phyloP scores from a whole-genome alignment of 352 stramenopile species.

The Pythium rishiriense region DNA sequence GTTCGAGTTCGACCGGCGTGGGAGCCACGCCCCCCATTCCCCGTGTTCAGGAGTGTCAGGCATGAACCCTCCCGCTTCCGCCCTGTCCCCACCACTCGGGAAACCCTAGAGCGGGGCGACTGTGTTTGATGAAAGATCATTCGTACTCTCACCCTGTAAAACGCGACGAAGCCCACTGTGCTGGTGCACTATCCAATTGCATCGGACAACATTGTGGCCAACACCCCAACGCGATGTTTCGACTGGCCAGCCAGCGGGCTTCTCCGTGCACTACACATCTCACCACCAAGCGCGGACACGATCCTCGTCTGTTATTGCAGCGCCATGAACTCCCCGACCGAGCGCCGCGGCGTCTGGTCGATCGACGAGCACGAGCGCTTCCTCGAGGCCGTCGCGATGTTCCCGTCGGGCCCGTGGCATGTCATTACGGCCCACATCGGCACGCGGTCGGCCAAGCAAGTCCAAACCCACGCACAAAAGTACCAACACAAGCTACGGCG shows the following conservation, averaged over 20 bases:
- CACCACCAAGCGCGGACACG: background rate
- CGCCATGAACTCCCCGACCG: background rate
- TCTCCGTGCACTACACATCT: background rate
- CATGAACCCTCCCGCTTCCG: too few species aligned
- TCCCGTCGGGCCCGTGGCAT: slow-evolving; percentile 63
- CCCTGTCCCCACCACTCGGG: too few species aligned
- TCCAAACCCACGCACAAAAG: slow-evolving; percentile 82
- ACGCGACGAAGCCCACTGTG: background rate
- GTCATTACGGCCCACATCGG: slow-evolving; percentile 69
- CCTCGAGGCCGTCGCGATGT: slow-evolving; percentile 72
- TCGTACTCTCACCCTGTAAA: slow-evolving; percentile 5
- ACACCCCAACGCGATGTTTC: too few species aligned
- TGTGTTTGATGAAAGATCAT: background rate
- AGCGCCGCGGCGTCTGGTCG: slow-evolving; percentile 57
- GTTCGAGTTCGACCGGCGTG: too few species aligned
- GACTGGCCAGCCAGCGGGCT: too few species aligned
- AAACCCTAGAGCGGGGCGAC: background rate
- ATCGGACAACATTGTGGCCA: too few species aligned
- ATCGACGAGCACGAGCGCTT: slow-evolving; percentile 75
- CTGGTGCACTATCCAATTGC: slow-evolving; percentile 3
- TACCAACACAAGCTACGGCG: slow-evolving; percentile 83
- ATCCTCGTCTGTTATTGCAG: background rate
- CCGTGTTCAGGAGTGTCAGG: background rate
- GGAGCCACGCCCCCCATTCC: too few species aligned
- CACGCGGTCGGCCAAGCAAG: slow-evolving; percentile 79